Base-by-base conservation (phyloP, 2,329 filamentous ascomycete species). In the Albophoma yamanashiensis region DNA sequence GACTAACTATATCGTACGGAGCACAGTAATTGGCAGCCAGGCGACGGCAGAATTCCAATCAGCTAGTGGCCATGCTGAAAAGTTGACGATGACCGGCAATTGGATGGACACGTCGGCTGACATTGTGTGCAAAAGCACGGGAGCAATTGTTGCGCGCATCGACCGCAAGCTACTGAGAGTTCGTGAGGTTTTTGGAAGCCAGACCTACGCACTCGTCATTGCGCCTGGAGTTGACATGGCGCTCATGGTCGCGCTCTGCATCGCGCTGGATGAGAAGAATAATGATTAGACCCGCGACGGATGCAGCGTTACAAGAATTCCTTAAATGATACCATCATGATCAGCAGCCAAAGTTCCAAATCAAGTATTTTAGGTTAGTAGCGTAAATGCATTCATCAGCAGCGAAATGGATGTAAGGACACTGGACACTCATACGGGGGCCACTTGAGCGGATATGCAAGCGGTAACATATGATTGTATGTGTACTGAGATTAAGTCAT, bases 201-300 rank as follows among this genome's bases (percentile, higher is more conserved):
- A 86, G 73, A 87, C 85, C 4, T 90, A 90, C 64, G 80, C 77
- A 1, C 77, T 90, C 6, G 78, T 78, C 0, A 78, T 89, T 7
- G 85, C 85, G 1, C 84, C 86, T 0, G 82, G 82, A 20, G 82
- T 88, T 8, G 87, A 91, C 67, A 78, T 88, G 71, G 81, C 84
- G 4, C 67, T 89, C 55, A 81, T 89, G 64, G 83, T 79, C 0
- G 87, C 86, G 14, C 75, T 89, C 67, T 89, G 85, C 67, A 84
- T 90, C 58, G 85, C 82, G 62, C 73, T 89, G 62, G 87, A 89
- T 64, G 86, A 89, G 78, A 81, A 80, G 74, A 82, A 86, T 42
- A 73, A 73, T 31, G 71, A 74, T 2, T 25, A 42, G 14, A 17
- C 20, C 20, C 4, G 25, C 12, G 6, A 8, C 4, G 5, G 22